Evolutionary conservation across 108 stramenopile genomes (phyloP).

Genomic region (Nannochloropsis salina): DNA sequence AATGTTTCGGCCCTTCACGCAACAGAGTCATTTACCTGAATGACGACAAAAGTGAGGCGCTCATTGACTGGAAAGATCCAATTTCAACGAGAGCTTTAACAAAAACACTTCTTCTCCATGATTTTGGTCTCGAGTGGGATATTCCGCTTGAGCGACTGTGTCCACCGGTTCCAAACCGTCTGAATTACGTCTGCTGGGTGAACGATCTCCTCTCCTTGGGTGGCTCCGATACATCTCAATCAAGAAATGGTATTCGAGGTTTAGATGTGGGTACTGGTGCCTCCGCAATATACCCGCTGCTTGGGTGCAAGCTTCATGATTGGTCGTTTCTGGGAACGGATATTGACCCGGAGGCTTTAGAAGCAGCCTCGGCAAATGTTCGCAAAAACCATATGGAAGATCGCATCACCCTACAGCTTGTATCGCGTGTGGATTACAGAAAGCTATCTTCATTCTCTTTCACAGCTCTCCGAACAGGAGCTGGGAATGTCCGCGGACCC

Average conservation of each 20-base stretch:
- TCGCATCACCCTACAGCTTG: constrained; percentile 55
- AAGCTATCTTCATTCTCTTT: constrained; percentile 15
- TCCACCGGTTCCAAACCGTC: constrained; percentile 84
- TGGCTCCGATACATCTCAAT: constrained; percentile 21
- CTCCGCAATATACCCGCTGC: constrained; percentile 73
- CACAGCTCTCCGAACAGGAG: neutral
- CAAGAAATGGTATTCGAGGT: constrained; percentile 36
- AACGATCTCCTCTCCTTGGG: constrained; percentile 56
- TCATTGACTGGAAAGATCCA: constrained; percentile 47
- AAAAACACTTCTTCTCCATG: constrained; percentile 63
- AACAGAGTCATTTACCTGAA: constrained; percentile 25
- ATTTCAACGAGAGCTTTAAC: constrained; percentile 60
- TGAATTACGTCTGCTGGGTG: constrained; percentile 79
- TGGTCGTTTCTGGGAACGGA: constrained; percentile 72
- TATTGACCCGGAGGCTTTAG: constrained; percentile 68
- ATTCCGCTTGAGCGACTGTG: constrained; percentile 67
- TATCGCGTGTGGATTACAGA: constrained; percentile 33
- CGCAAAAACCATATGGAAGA: constrained; percentile 61
- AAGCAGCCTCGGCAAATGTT: constrained; percentile 65
- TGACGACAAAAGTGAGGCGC: constrained; percentile 33
- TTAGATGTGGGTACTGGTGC: constrained; percentile 85
- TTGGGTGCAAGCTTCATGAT: constrained; percentile 47
- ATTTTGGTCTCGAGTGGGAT: constrained; percentile 62
- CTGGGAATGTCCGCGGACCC: constrained; percentile 24
- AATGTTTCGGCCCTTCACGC: no score